Conservation (phyloP, 2,329 filamentous ascomycete genomes). For the Diplodia seriata region DNA sequence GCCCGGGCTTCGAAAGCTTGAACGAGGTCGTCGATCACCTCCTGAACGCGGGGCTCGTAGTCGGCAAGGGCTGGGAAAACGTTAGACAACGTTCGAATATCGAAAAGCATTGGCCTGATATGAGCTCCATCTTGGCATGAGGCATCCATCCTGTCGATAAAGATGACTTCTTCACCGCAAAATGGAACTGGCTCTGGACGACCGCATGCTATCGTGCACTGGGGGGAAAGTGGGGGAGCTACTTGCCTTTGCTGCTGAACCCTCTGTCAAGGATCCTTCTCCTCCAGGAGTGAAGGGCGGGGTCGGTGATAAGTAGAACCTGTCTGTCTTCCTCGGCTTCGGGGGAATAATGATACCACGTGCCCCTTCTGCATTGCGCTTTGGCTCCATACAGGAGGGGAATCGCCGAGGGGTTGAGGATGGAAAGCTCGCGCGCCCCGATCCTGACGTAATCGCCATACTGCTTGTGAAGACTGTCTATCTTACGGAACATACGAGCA, state of each 20-base stretch:
- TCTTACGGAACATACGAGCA: slow-evolving; percentile 28
- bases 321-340: slow-evolving; percentile 37
- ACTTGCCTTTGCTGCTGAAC: slow-evolving; percentile 40
- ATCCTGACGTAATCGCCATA: slow-evolving; percentile 33
- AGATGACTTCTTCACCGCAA: too few relatives aligned
- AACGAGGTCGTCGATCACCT: slow-evolving; percentile 41
- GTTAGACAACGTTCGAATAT: not conserved
- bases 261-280: slow-evolving; percentile 45
- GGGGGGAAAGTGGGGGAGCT: not conserved
- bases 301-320: slow-evolving; percentile 37
- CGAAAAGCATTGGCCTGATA: too few relatives aligned
- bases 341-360: slow-evolving; percentile 39
- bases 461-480: slow-evolving; percentile 8
- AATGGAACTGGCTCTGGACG: not conserved
- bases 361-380: slow-evolving; percentile 46
- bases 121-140: too few relatives aligned
- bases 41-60: slow-evolving; percentile 47
- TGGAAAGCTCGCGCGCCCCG: slow-evolving; percentile 40
- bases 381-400: slow-evolving; percentile 40
- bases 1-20: slow-evolving; percentile 39
- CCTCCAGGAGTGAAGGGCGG: slow-evolving; percentile 38
- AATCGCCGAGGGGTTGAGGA: slow-evolving; percentile 39
- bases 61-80: slow-evolving; percentile 9
- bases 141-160: too few relatives aligned
- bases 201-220: not conserved